Base-by-base conservation (phyloP, 768 basidiomycete genomes). In the Suillus fuscotomentosus region DNA sequence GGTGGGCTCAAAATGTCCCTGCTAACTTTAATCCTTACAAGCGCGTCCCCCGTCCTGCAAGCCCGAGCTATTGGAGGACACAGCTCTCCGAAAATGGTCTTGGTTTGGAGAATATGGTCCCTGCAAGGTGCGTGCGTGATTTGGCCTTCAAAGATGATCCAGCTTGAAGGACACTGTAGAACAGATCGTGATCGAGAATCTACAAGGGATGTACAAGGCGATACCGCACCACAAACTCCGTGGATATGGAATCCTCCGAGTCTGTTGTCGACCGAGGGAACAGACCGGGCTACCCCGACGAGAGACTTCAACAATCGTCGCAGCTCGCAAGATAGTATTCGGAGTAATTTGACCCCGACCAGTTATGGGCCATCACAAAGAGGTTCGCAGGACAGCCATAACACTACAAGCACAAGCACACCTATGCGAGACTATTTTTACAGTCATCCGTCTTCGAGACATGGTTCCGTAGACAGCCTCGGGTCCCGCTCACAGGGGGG, bases 181-280 rank as follows among this genome's bases (percentile, higher is more conserved):
- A 24, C 59, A 15, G 61, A 59, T 64, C 3, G 43, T 74, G 75
- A 59, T 68, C 64, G 63, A 50, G 65, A 59, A 11, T 50, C 61
- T 39, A 53, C 67, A 80, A 82, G 41, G 68, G 79, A 70, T 70
- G 82, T 66, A 67, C 72, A 56, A 73, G 76, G 63, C 13, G 77
- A 78, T 22, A 76, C 77, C 20, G 77, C 75, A 17, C 76, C 79
- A 7, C 79, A 82, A 15, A 91, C 90, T 0, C 90, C 90, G 9
- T 92, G 90, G 90, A 82, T 90, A 63, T 92, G 90, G 90, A 86
- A 82, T 73, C 84, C 88, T 31, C 71, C 80, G 42, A 76, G 77
- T 63, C 76, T 87, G 24, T 65, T 71, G 10, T 71, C 78, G 41
- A 76, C 79, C 34, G 74, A 72, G 22, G 67, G 66, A 42, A 11